These are phyloP conservation scores for Aspergillus coremiiformis DNA, from an alignment of 495 filamentous ascomycete species.

Conservation along the genomic window DNA sequence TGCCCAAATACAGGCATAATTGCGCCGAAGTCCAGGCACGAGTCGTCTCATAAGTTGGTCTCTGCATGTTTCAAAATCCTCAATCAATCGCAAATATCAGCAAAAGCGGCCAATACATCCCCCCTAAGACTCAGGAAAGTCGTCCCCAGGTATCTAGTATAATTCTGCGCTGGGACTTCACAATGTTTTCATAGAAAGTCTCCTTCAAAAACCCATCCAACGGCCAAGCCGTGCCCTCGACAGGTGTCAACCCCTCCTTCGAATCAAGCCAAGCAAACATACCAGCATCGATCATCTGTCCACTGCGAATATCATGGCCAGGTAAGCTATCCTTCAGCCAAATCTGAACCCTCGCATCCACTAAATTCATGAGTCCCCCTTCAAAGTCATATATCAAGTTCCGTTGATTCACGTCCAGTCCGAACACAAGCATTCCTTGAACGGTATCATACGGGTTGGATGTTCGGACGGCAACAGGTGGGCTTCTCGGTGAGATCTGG, in stretches of 20 bases:
- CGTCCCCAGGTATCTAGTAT: background rate
- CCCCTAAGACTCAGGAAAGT: background rate
- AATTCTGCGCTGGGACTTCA: constrained; percentile 9
- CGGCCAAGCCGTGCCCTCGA: constrained; percentile 12
- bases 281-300: constrained; percentile 16
- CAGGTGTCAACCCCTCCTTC: constrained; percentile 7
- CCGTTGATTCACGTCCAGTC: constrained; percentile 17
- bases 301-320: constrained; percentile 1
- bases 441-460: constrained; percentile 11
- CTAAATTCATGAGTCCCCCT: constrained; percentile 12
- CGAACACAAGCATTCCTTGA: constrained; percentile 26
- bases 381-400: constrained; percentile 22
- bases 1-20: too few relatives aligned
- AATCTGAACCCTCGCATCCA: constrained; percentile 20
- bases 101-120: background rate
- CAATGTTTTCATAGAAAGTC: constrained; percentile 19
- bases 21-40: background rate
- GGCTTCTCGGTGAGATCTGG: constrained; percentile 4
- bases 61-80: too few relatives aligned
- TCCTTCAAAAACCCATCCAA: constrained; percentile 16
- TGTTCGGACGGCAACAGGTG: constrained; percentile 18
- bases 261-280: constrained; percentile 17
- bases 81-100: background rate
- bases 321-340: constrained; percentile 6
- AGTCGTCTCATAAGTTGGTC: background rate